Evolutionary conservation across 2,329 filamentous ascomycete genomes (phyloP), one percentile per base, ranked within the genome.

Genomic region (Elsinoe batatas): DNA sequence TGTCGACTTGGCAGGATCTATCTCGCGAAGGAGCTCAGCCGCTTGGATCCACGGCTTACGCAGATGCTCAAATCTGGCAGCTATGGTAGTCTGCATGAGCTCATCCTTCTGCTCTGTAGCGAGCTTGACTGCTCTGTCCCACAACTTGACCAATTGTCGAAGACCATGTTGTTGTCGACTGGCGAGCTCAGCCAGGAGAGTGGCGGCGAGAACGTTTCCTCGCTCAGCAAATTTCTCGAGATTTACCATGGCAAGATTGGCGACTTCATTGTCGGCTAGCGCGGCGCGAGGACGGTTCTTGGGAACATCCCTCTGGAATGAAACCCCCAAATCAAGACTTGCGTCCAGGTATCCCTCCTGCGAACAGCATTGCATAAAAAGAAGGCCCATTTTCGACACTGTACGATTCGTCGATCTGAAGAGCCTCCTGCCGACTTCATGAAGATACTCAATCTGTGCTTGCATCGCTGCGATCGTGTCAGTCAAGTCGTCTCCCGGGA

Each of bases 11-110:
- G 18, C 32, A 32, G 26, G 47, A 38, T 51, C 35, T 15, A 51
- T 33, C 8, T n/a, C 1, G 15, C 32, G 10, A 1, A 51, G 11
- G 2, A 38, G 26, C 17, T 38, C 32, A 15, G 47, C 47, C 13
- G 47, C 47, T 5, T 51, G 15, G 3, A 51, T 17, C 68, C 66
- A 69, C 1, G 67, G 67, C 5, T 61, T 58, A 3, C 62, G 61
- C 12, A 68, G 57, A 32, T 68, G 62, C 32, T 56, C 53, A 18
- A 50, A 55, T 37, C 53, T 42, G 13, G 40, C 38, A 22, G 53
- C 7, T 4, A 51, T 35, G 11, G 47, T 17, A 8, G 26, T 38
- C 47, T 56, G 46, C 11, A 35, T 26, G 5, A 26, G 2, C 13
- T 5, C 2, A 1, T 18, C 42, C 2, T 46, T 30, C 5, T 58